Base-by-base conservation (phyloP, 257 asterid species). In the Nicotiana benthamiana region DNA sequence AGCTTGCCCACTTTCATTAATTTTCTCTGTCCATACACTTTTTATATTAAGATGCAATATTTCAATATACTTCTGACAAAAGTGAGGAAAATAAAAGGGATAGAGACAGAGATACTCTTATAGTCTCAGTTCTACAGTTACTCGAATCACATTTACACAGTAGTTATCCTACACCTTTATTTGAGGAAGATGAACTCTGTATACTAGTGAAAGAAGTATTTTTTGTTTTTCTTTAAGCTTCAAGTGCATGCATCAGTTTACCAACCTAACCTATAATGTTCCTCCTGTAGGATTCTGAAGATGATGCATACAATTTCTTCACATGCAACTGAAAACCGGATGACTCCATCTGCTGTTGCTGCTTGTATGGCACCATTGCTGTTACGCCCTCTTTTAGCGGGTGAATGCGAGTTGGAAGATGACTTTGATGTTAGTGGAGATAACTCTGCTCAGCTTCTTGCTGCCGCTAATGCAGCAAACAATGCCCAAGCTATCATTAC, bases 351-450 rank as follows among this genome's bases (percentile, higher is more conserved):
- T 8, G 98, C 98, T 74, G 97, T 94, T 85, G 97, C 97, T 82
- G 98, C 98, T 83, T 94, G 98, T 85, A 94, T 94, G 98, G 98
- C 98, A 52, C 98, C 98, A 17, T 88, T 94, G 93, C 97, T 94
- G 77, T 89, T 94, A 88, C 97, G 97, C 18, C 98, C 98, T 51
- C 97, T 94, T 79, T 87, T 94, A 82, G 95, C 97, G 12, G 98
- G 98, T 70, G 98, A 94, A 87, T 94, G 98, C 63, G 98, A 92
- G 84, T 27, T 90, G 80, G 98, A 94, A 86, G 97, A 92, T 80
- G 97, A 90, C 82, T 89, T 83, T 87, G 97, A 92, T 61, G 66
- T 81, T 48, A 90, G 90, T 79, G 97, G 95, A 79, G 98, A 90
- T 86, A 94, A 90, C 89, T 89, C 98, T 75, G 90, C 98, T 61